A percentile compares a stretch with the other conserved stretches of the same genome.
phyloP scores from a whole-genome alignment of 495 filamentous ascomycete genomes.

The Penicillium paxilli region DNA sequence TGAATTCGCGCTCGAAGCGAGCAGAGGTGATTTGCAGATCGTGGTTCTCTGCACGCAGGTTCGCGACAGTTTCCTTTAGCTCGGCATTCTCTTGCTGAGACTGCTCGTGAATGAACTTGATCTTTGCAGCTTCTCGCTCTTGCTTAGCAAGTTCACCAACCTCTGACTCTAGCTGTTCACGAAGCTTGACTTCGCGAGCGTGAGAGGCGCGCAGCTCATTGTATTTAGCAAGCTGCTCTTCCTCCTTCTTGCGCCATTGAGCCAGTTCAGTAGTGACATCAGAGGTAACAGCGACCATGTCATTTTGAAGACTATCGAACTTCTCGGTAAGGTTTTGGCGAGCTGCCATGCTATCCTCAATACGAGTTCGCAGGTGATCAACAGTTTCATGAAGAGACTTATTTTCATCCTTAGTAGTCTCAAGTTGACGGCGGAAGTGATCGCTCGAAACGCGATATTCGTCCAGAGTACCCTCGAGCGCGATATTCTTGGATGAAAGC shows the following conservation, averaged over 20 bases:
- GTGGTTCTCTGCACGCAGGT: conserved; percentile 67
- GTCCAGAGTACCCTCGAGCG: conserved; percentile 57
- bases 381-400: conserved; percentile 64
- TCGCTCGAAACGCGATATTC: conserved; percentile 60
- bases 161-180: conserved; percentile 78
- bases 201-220: conserved; percentile 78
- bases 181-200: conserved; percentile 72
- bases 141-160: conserved; percentile 73
- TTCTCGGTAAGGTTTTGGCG: conserved; percentile 77
- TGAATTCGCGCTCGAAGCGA: conserved; percentile 77
- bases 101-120: conserved; percentile 56
- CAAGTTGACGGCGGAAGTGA: conserved; percentile 55
- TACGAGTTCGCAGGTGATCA: conserved; percentile 66
- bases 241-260: conserved; percentile 69
- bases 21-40: conserved; percentile 60
- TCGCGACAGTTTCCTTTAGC: conserved; percentile 63
- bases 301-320: conserved; percentile 77
- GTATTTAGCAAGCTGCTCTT: conserved; percentile 69
- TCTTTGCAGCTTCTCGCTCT: conserved; percentile 65
- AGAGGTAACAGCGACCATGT: conserved; percentile 74
- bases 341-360: conserved; percentile 79
- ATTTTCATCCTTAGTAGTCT: conserved; percentile 55
- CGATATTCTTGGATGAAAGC: conserved; percentile 56
- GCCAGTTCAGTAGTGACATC: conserved; percentile 80
- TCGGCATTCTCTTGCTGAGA: conserved; percentile 54